A percentile compares a stretch with the other conserved stretches of the same genome.
These are phyloP conservation scores for Phallus indusiatus DNA, from an alignment of 768 basidiomycete genomes.

Conservation along the genomic window DNA sequence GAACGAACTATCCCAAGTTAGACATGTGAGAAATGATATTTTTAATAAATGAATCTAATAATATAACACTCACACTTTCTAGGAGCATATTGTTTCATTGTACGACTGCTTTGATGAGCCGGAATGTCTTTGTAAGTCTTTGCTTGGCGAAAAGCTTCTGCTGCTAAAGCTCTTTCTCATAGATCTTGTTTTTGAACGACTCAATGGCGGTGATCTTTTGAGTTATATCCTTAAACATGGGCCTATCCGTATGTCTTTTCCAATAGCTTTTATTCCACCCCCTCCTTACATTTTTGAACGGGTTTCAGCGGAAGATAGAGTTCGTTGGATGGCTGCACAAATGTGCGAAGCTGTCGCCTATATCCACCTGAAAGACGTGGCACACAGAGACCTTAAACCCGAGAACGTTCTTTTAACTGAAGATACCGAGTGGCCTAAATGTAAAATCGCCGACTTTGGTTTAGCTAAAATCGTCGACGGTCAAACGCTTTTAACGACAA, in stretches of 20 bases:
- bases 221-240: not conserved
- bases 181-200: constrained; percentile 6
- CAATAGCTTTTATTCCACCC: not conserved
- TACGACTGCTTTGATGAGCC: constrained; percentile 15
- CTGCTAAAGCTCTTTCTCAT: not conserved
- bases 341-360: constrained; percentile 34
- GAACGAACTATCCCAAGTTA: not conserved
- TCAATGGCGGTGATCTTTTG: constrained; percentile 5
- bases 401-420: constrained; percentile 80
- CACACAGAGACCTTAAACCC: constrained; percentile 93
- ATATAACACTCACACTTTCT: not conserved
- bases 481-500: constrained; percentile 73
- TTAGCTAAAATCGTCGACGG: constrained; percentile 87
- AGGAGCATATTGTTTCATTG: constrained; percentile 16
- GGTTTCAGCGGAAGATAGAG: constrained; percentile 52
- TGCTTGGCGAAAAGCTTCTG: constrained; percentile 24
- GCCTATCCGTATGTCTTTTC: not conserved
- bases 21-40: not conserved
- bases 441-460: constrained; percentile 95
- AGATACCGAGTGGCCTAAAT: constrained; percentile 37
- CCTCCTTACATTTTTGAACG: not conserved
- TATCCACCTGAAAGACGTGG: constrained; percentile 65
- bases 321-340: constrained; percentile 63
- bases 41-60: not conserved
- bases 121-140: constrained; percentile 8